phyloP scores from a whole-genome alignment of 2,329 filamentous ascomycete genomes.

The Beauveria sp. region DNA sequence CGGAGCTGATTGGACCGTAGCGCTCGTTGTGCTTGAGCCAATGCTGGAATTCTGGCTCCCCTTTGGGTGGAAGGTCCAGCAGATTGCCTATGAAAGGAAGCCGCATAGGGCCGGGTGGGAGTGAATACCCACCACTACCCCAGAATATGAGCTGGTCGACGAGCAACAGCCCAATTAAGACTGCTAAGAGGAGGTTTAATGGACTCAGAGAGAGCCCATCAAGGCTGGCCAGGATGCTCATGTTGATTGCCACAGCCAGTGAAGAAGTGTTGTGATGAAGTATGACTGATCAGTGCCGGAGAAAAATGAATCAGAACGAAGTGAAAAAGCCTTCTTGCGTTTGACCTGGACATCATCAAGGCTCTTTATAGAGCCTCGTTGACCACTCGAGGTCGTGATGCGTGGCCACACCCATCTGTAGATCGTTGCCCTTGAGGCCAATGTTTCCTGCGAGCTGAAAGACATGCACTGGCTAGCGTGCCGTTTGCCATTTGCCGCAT shows the following conservation, averaged over 20 bases:
- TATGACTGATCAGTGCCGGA: neutral
- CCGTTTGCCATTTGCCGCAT: too few relatives aligned
- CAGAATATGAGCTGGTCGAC: neutral
- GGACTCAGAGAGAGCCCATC: neutral
- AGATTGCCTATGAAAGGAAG: conserved; percentile 38
- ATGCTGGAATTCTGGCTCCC: conserved; percentile 23
- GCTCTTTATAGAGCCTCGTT: too few relatives aligned
- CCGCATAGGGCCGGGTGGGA: conserved; percentile 21
- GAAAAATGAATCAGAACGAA: neutral
- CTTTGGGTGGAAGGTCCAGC: conserved; percentile 31
- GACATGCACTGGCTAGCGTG: too few relatives aligned
- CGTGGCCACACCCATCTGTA: too few relatives aligned
- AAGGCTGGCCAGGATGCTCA: neutral
- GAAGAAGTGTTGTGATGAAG: too few relatives aligned
- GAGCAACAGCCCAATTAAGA: neutral
- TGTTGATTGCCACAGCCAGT: neutral
- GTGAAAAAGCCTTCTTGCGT: too few relatives aligned
- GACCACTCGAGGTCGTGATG: too few relatives aligned
- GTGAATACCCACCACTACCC: neutral
- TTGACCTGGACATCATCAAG: too few relatives aligned
- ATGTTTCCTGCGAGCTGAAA: too few relatives aligned
- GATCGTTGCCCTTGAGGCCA: too few relatives aligned
- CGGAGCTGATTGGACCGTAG: conserved; percentile 21
- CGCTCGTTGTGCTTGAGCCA: conserved; percentile 27
- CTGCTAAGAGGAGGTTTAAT: neutral